These are phyloP conservation scores for Brettanomyces sp. DNA, from an alignment of 805 yeast genomes.

Conservation along the genomic window DNA sequence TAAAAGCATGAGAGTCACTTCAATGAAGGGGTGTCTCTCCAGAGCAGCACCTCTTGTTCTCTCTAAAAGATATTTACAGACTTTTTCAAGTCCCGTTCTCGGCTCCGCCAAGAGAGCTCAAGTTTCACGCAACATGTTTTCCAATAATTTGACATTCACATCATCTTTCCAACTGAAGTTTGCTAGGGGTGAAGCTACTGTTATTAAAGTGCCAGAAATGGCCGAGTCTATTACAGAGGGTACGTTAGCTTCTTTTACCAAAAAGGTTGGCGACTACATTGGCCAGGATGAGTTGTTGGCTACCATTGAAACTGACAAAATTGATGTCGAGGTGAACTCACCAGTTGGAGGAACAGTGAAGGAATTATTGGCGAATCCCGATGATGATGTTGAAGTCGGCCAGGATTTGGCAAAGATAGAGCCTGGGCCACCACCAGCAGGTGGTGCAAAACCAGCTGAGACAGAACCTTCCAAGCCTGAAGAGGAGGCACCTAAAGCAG, in stretches of 20 bases:
- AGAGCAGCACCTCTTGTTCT: neutral
- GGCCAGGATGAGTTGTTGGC: slow-evolving; percentile 84
- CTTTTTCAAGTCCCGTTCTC: slow-evolving; percentile 3
- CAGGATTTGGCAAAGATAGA: slow-evolving; percentile 85
- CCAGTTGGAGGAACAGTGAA: slow-evolving; percentile 86
- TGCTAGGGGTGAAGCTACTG: slow-evolving; percentile 26
- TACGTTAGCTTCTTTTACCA: slow-evolving; percentile 60
- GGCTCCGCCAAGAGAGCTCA: neutral
- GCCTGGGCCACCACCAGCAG: slow-evolving; percentile 64
- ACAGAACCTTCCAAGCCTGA: slow-evolving; percentile 19
- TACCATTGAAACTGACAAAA: slow-evolving; percentile 96
- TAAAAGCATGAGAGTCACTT: neutral
- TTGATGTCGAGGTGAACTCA: slow-evolving; percentile 93
- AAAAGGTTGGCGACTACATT: slow-evolving; percentile 82
- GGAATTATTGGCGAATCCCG: slow-evolving; percentile 73
- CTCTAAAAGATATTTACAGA: slow-evolving; percentile 3
- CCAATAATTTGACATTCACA: neutral
- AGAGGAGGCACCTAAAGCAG: slow-evolving; percentile 13
- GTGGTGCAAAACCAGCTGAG: slow-evolving; percentile 29
- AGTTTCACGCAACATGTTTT: neutral
- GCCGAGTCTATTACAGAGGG: slow-evolving; percentile 98
- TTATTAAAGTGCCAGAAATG: slow-evolving; percentile 93
- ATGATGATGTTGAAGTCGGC: slow-evolving; percentile 93
- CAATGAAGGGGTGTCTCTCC: neutral
- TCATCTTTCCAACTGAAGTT: slow-evolving; percentile 1